These are phyloP conservation scores for Verticillium albo-atrum DNA, from an alignment of 2,329 filamentous ascomycete genomes.

Conservation along the genomic window DNA sequence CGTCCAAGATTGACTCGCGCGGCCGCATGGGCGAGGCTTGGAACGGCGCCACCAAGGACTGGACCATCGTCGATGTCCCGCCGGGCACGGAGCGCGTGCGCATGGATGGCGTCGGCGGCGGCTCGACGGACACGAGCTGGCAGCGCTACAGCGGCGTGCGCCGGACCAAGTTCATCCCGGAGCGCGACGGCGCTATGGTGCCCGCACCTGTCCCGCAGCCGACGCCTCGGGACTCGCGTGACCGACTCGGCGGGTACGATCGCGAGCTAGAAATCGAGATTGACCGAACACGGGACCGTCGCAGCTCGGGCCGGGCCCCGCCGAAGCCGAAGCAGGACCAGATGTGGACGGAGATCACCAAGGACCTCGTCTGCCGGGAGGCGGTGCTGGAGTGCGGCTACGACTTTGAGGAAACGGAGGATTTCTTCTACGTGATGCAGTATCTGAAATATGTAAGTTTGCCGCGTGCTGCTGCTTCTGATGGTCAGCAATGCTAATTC, in stretches of 20 bases:
- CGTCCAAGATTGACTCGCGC: slow-evolving; percentile 50
- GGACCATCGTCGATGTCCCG: slow-evolving; percentile 80
- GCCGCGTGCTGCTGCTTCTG: not conserved
- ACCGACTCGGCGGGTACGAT: slow-evolving; percentile 33
- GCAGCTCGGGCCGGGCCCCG: slow-evolving; percentile 28
- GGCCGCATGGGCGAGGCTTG: slow-evolving; percentile 69
- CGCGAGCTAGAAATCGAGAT: slow-evolving; percentile 46
- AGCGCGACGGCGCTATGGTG: slow-evolving; percentile 46
- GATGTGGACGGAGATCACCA: slow-evolving; percentile 97
- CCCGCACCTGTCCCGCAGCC: slow-evolving; percentile 15
- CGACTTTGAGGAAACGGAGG: slow-evolving; percentile 83
- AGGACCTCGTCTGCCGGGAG: slow-evolving; percentile 81
- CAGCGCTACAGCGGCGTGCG: slow-evolving; percentile 74
- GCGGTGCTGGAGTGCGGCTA: slow-evolving; percentile 83
- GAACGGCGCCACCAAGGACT: slow-evolving; percentile 69
- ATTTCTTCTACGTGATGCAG: slow-evolving; percentile 88
- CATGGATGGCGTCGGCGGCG: slow-evolving; percentile 75
- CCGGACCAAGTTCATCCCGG: slow-evolving; percentile 68
- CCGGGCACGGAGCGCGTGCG: slow-evolving; percentile 78
- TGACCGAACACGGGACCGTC: slow-evolving; percentile 37
- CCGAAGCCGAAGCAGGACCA: slow-evolving; percentile 47
- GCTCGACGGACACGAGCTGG: slow-evolving; percentile 73
- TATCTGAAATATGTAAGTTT: slow-evolving; percentile 80
- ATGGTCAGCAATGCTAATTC: slow-evolving; percentile 23
- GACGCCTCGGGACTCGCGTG: slow-evolving; percentile 25